Conservation (phyloP, 2,329 filamentous ascomycete species). For the Colletotrichum aenigma region DNA sequence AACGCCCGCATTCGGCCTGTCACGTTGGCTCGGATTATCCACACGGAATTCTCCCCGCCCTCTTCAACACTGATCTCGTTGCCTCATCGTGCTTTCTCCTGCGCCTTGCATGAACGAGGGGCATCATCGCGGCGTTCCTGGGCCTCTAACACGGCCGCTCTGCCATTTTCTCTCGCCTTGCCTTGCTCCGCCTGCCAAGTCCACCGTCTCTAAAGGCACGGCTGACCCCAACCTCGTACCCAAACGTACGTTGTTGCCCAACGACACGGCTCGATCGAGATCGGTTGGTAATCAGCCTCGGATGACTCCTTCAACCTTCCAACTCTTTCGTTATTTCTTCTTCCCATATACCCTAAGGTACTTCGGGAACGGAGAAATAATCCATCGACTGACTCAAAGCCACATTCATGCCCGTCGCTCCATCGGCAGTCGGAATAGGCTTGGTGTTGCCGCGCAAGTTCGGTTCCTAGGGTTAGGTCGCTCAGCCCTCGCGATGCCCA, state of each 20-base stretch:
- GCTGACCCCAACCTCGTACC: constrained; percentile 16
- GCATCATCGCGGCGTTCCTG: neutral
- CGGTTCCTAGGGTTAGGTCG: neutral
- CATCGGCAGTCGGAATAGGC: neutral
- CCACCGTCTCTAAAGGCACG: neutral
- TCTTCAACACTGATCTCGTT: constrained; percentile 7
- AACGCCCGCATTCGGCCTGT: neutral
- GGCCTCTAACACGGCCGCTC: neutral
- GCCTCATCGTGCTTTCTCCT: constrained; percentile 14
- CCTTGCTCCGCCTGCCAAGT: neutral
- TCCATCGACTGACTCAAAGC: constrained; percentile 9
- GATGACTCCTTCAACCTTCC: neutral
- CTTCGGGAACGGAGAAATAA: neutral
- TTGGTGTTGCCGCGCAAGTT: neutral
- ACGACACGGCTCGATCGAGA: constrained; percentile 5
- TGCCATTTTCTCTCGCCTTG: neutral
- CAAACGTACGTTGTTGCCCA: constrained; percentile 14
- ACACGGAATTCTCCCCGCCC: constrained; percentile 2
- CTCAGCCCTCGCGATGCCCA: neutral
- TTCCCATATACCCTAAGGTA: neutral
- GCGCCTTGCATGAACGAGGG: constrained; percentile 17
- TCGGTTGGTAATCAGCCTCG: neutral
- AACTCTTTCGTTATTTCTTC: neutral
- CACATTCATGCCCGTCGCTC: constrained; percentile 4
- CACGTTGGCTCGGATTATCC: neutral